Conservation (phyloP, 345 rosid genomes). For the Corchorus olitorius region DNA sequence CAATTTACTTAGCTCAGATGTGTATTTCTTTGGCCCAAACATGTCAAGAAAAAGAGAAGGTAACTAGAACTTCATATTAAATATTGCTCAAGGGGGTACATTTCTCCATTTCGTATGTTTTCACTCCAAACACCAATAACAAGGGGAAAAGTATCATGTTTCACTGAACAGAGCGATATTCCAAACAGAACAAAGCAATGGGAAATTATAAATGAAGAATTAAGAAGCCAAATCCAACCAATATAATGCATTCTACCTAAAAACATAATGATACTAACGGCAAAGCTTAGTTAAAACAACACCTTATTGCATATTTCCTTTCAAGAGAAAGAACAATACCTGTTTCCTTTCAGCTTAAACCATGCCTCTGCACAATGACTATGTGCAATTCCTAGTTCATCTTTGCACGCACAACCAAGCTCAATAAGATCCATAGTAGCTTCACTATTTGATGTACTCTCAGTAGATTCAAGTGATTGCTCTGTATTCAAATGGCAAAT, state of each 20-base stretch:
- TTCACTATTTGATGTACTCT: constrained; percentile 14
- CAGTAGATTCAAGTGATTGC: constrained; percentile 36
- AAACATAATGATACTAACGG: constrained; percentile 3
- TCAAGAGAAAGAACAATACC: constrained; percentile 41
- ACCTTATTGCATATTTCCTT: constrained; percentile 1
- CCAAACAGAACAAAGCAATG: not conserved
- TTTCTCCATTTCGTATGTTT: not conserved
- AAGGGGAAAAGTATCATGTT: not conserved
- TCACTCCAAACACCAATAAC: not conserved
- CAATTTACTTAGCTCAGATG: not conserved
- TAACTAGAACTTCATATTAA: too few relatives aligned
- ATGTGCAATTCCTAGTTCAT: constrained; percentile 85
- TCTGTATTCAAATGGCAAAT: constrained; percentile 85
- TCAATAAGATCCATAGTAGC: constrained; percentile 50
- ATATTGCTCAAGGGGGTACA: not conserved
- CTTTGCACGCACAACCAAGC: constrained; percentile 94
- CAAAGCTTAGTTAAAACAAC: constrained; percentile 1
- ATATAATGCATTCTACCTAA: not conserved
- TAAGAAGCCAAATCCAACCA: not conserved
- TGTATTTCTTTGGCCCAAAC: not conserved
- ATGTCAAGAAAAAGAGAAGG: not conserved
- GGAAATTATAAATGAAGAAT: not conserved
- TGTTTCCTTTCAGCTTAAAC: constrained; percentile 91
- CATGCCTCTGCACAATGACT: constrained; percentile 84
- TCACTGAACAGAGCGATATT: not conserved